Evolutionary conservation across 192 early-diverging fungal genomes (phyloP).

Genomic region (Spizellomyces punctatus): DNA sequence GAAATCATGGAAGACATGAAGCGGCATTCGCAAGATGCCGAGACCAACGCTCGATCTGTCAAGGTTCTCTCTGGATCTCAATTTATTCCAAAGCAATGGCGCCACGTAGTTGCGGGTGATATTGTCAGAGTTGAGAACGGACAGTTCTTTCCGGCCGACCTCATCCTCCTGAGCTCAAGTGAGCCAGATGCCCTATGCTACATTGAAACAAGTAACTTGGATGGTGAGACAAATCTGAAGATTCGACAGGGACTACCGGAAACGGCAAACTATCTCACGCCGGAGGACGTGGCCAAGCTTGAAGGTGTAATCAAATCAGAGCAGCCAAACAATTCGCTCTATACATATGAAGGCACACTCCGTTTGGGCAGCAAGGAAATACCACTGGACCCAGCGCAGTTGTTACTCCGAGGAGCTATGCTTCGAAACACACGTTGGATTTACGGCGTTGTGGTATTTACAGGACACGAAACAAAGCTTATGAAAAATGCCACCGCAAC

Average conservation of each 20-base stretch:
- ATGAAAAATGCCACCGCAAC: constrained; percentile 92
- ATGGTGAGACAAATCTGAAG: constrained; percentile 98
- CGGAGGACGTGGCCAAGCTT: constrained; percentile 63
- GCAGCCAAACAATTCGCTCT: constrained; percentile 93
- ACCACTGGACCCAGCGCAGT: constrained; percentile 86
- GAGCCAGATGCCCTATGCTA: constrained; percentile 97
- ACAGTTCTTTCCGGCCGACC: constrained; percentile 89
- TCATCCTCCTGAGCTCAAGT: constrained; percentile 85
- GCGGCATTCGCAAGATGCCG: constrained; percentile 49
- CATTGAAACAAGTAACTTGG: constrained; percentile 97
- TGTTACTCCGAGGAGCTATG: constrained; percentile 93
- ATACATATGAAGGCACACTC: constrained; percentile 88
- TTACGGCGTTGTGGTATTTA: constrained; percentile 92
- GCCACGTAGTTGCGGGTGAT: constrained; percentile 85
- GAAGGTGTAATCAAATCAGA: constrained; percentile 82
- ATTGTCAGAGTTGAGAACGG: constrained; percentile 88
- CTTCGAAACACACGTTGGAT: constrained; percentile 94
- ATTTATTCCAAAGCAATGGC: constrained; percentile 82
- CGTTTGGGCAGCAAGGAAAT: constrained; percentile 69
- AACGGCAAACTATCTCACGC: constrained; percentile 73
- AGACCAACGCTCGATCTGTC: constrained; percentile 45
- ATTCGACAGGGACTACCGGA: constrained; percentile 92
- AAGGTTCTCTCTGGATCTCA: constrained; percentile 44
- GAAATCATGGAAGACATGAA: constrained; percentile 88
- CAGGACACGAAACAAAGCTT: constrained; percentile 96